Evolutionary conservation across 805 yeast species (phyloP).

Genomic region (Candida orba): DNA sequence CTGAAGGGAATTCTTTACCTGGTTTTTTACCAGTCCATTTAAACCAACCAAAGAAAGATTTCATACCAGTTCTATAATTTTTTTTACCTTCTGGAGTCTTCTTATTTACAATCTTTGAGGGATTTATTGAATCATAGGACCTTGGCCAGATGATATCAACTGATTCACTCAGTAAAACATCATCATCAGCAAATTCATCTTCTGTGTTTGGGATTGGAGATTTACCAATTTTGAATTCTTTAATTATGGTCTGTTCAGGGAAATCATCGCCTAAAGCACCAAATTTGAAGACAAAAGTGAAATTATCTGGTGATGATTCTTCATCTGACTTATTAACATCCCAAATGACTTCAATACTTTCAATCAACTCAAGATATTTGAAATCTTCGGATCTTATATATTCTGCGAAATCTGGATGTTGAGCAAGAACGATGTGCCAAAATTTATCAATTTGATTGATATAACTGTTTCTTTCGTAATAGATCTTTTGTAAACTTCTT

Average conservation of each 20-base stretch:
- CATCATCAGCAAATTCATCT: constrained; percentile 44
- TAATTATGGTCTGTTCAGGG: constrained; percentile 51
- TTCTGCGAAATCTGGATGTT: constrained; percentile 79
- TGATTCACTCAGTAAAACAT: constrained; percentile 44
- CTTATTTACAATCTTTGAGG: constrained; percentile 39
- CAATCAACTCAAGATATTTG: constrained; percentile 61
- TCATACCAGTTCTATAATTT: constrained; percentile 63
- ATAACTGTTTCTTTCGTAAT: constrained; percentile 46
- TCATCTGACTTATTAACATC: constrained; percentile 29
- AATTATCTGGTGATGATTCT: constrained; percentile 42
- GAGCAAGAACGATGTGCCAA: constrained; percentile 84
- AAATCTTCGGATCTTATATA: constrained; percentile 70
- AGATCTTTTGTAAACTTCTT: constrained; percentile 48
- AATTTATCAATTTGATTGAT: constrained; percentile 57
- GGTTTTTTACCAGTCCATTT: constrained; percentile 75
- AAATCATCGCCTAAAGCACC: constrained; percentile 38
- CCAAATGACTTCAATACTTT: constrained; percentile 56
- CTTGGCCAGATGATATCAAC: constrained; percentile 65
- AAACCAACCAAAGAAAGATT: constrained; percentile 83
- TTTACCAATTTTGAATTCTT: constrained; percentile 42
- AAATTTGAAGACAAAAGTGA: constrained; percentile 54
- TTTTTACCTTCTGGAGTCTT: constrained; percentile 50
- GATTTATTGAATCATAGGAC: constrained; percentile 49
- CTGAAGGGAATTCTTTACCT: constrained; percentile 70
- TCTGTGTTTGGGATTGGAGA: constrained; percentile 19